Percentiles rank a stretch among this genome's conserved stretches.
These are phyloP conservation scores for Luffa acutangula DNA, from an alignment of 306 rosid genomes.

Conservation along the genomic window DNA sequence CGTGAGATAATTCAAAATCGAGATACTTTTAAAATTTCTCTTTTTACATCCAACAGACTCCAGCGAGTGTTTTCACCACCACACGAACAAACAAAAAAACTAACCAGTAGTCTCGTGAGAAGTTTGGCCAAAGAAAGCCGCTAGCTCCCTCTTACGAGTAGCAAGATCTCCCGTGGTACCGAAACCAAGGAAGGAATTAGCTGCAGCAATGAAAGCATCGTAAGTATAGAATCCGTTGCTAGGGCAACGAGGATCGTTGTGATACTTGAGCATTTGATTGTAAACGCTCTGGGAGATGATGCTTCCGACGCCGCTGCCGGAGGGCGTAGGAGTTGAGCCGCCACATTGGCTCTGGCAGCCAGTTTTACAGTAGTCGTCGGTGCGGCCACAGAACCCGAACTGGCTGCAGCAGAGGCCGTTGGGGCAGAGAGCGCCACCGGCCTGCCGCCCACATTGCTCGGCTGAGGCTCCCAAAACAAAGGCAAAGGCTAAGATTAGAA, in stretches of 20 bases:
- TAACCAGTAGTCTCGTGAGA: slow-evolving; percentile 31
- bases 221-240: slow-evolving; percentile 36
- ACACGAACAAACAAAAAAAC: background rate
- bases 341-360: slow-evolving; percentile 41
- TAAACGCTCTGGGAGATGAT: slow-evolving; percentile 15
- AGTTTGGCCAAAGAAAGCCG: slow-evolving; percentile 31
- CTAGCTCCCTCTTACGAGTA: slow-evolving; percentile 24
- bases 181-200: slow-evolving; percentile 20
- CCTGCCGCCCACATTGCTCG: slow-evolving; percentile 42
- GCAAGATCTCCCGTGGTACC: slow-evolving; percentile 21
- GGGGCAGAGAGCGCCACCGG: slow-evolving; percentile 32
- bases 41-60: too few species aligned
- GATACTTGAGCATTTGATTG: slow-evolving; percentile 28
- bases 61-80: too few species aligned
- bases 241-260: slow-evolving; percentile 17
- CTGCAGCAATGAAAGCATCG: slow-evolving; percentile 34
- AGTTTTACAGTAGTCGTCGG: background rate
- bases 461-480: slow-evolving; percentile 14
- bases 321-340: background rate
- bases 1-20: too few species aligned
- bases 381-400: slow-evolving; percentile 31
- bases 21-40: too few species aligned
- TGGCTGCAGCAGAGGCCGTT: slow-evolving; percentile 37
- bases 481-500: background rate
- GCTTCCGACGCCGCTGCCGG: background rate